phyloP scores from a whole-genome alignment of 495 filamentous ascomycete genomes.

The Trichoderma asperelloides region DNA sequence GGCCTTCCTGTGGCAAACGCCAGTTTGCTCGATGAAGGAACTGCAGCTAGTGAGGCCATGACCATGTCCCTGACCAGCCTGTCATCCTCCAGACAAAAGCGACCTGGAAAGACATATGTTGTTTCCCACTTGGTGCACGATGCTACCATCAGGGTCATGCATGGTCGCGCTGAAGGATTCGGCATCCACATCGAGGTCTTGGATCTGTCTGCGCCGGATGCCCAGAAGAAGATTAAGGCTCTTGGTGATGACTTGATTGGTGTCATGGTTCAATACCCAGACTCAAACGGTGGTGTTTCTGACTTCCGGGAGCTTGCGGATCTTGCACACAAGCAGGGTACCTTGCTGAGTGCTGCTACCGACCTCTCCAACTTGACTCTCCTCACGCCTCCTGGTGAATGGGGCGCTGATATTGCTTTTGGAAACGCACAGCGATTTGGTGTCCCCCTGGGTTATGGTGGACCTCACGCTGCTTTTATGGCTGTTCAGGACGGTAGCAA shows the following conservation, averaged over 20 bases:
- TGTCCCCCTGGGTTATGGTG: slow-evolving; percentile 89
- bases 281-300: slow-evolving; percentile 75
- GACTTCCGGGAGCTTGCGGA: slow-evolving; percentile 69
- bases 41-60: slow-evolving; percentile 95
- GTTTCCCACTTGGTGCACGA: slow-evolving; percentile 79
- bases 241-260: slow-evolving; percentile 80
- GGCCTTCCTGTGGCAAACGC: slow-evolving; percentile 87
- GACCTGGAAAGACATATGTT: slow-evolving; percentile 68
- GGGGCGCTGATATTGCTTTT: slow-evolving; percentile 95
- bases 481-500: slow-evolving; percentile 88
- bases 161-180: slow-evolving; percentile 87
- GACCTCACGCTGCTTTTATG: slow-evolving; percentile 96
- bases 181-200: slow-evolving; percentile 69
- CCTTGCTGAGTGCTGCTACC: slow-evolving; percentile 81
- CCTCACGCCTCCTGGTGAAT: slow-evolving; percentile 87
- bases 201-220: slow-evolving; percentile 55
- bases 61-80: slow-evolving; percentile 80
- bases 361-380: slow-evolving; percentile 86
- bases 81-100: slow-evolving; percentile 62
- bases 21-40: slow-evolving; percentile 87
- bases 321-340: slow-evolving; percentile 67
- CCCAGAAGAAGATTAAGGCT: slow-evolving; percentile 54
- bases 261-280: slow-evolving; percentile 89
- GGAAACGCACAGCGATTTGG: slow-evolving; percentile 93
- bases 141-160: slow-evolving; percentile 80